Evolutionary conservation across 192 early-diverging fungal species (phyloP), one percentile per base, ranked within the genome.

Genomic region (Umbelopsis ramanniana): DNA sequence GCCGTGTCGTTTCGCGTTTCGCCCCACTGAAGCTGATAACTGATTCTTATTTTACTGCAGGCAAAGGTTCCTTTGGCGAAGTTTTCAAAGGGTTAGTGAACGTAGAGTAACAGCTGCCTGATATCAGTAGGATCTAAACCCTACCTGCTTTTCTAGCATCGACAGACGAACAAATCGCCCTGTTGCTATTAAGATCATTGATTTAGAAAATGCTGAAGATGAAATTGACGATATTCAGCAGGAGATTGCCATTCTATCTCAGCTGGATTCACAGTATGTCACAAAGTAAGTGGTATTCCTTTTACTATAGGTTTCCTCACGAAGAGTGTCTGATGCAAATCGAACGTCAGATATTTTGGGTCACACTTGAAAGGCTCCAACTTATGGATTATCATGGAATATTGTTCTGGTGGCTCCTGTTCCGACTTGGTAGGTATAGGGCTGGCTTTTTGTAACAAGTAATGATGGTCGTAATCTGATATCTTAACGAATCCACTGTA

Each of bases 341-440:
- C 8, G 40, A 48, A 66, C 50, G 35, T 60, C 71, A 83, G 91
- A 84, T 97, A 97, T 84, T 92, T 92, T 85, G 94, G 93, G 17
- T 96, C 96, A 66, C 98, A 89, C 79, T 84, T 97, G 67, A 94
- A 96, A 72, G 92, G 87, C 3, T 88, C 93, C 22, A 87, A 95
- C 70, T 84, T 99, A 54, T 99, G 96, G 96, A 97, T 99, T 37
- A 91, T 97, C n/a, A 99, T 97, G 96, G 96, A 97, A 82, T 97
- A 93, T 76, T 97, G 95, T 76, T 91, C 87, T 38, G 98, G 98
- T 35, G 96, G 97, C 22, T 96, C 95, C 10, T 97, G 96, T 73
- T 88, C 91, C 23, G 96, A 99, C 76, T 83, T 99, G 74, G 92
- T 96, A 86, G 50, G 71, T 60, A 7, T n/a, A 22, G 10, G 10